Evolutionary conservation across 2,329 filamentous ascomycete genomes (phyloP).

Genomic region (Rhexocercosporidium sp.): DNA sequence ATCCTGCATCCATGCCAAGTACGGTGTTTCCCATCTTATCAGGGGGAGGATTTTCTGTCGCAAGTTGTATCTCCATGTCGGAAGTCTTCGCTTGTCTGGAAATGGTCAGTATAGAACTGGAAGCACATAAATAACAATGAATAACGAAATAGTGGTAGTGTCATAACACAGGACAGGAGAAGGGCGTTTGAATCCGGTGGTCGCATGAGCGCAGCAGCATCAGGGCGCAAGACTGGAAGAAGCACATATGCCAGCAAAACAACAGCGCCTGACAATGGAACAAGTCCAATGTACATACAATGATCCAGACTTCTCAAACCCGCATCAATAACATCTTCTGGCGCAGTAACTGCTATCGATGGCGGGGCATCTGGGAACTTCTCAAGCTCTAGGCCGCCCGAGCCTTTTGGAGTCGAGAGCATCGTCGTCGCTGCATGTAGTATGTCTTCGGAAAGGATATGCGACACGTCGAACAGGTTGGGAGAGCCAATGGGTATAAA

Average conservation of each 20-base stretch:
- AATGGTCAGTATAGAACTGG: neutral
- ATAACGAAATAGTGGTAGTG: slow-evolving; percentile 11
- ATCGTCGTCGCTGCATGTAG: slow-evolving; percentile 40
- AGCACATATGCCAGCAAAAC: neutral
- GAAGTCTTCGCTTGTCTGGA: slow-evolving; percentile 80
- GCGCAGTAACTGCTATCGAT: slow-evolving; percentile 36
- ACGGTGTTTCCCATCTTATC: slow-evolving; percentile 93
- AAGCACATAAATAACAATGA: neutral
- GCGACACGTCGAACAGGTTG: neutral
- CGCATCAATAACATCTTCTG: slow-evolving; percentile 62
- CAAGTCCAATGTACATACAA: slow-evolving; percentile 54
- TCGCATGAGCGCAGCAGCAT: neutral
- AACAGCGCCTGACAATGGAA: neutral
- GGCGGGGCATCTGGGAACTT: slow-evolving; percentile 39
- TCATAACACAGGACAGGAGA: neutral
- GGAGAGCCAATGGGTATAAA: slow-evolving; percentile 25
- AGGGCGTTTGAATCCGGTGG: neutral
- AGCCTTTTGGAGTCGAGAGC: slow-evolving; percentile 42
- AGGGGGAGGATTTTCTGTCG: slow-evolving; percentile 84
- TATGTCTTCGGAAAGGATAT: slow-evolving; percentile 25
- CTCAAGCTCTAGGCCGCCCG: slow-evolving; percentile 40
- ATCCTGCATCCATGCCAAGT: slow-evolving; percentile 85
- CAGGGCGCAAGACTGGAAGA: neutral
- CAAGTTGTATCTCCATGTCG: slow-evolving; percentile 84
- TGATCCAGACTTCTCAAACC: slow-evolving; percentile 82